These are phyloP conservation scores for Candida schatavii DNA, from an alignment of 805 yeast species.

Conservation along the genomic window DNA sequence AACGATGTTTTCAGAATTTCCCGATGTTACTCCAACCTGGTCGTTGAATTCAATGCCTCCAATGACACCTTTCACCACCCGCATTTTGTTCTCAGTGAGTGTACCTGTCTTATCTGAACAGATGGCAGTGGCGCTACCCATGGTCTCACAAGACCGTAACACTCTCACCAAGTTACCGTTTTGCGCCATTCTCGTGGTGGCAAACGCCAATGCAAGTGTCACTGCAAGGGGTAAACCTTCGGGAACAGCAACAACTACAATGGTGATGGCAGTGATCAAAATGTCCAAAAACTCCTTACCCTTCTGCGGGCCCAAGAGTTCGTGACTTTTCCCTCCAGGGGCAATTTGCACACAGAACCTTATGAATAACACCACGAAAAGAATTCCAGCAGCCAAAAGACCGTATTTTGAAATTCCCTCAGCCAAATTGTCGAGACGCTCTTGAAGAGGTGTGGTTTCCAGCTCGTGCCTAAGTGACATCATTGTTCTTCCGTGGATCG, in stretches of 20 bases:
- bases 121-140: constrained; percentile 97
- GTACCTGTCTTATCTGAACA: constrained; percentile 99
- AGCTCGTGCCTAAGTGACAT: constrained; percentile 69
- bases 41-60: constrained; percentile 60
- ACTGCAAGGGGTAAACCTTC: constrained; percentile 98
- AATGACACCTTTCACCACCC: constrained; percentile 74
- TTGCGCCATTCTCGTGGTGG: constrained; percentile 96
- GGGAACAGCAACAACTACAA: constrained; percentile 98
- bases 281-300: constrained; percentile 83
- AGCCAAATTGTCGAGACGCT: constrained; percentile 75
- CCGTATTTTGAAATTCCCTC: constrained; percentile 96
- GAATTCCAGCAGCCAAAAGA: constrained; percentile 74
- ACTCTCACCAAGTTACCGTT: constrained; percentile 96
- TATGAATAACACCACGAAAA: constrained; percentile 75
- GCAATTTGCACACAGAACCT: constrained; percentile 68
- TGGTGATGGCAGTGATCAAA: constrained; percentile 85
- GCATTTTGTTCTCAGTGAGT: constrained; percentile 89
- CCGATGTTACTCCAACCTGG: constrained; percentile 17
- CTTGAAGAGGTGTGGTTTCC: constrained; percentile 88
- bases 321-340: constrained; percentile 44
- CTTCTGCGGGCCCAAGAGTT: constrained; percentile 61
- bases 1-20: constrained; percentile 12
- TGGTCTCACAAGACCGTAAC: constrained; percentile 90
- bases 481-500: constrained; percentile 92
- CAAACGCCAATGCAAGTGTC: constrained; percentile 93